Evolutionary conservation across 371 early-diverging fungal genomes (phyloP).

Genomic region (Mortierella polycephala): DNA sequence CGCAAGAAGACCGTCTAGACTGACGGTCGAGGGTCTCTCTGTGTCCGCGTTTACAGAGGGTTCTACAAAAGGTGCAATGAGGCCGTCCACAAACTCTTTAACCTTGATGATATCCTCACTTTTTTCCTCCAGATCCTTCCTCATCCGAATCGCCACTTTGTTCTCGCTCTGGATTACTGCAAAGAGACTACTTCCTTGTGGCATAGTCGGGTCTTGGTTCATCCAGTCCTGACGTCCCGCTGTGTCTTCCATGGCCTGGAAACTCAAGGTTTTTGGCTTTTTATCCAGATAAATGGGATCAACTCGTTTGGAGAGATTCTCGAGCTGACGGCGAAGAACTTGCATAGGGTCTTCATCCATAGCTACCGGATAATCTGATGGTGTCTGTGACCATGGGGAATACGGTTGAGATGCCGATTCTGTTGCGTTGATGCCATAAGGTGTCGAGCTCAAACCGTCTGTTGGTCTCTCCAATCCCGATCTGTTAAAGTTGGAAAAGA

Average conservation of each 20-base stretch:
- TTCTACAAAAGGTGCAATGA: conserved; percentile 23
- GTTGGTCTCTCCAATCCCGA: conserved; percentile 12
- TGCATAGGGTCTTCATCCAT: conserved; percentile 29
- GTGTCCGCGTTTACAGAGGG: conserved; percentile 4
- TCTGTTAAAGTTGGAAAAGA: conserved; percentile 50
- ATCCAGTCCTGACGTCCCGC: conserved; percentile 46
- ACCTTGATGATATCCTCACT: conserved; percentile 25
- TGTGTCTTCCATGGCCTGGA: conserved; percentile 34
- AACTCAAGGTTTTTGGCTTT: conserved; percentile 40
- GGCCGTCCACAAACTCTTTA: conserved; percentile 40
- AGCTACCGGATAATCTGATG: background rate
- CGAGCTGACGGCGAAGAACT: conserved; percentile 40
- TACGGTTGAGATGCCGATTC: background rate
- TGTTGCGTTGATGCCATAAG: background rate
- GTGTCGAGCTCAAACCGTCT: background rate
- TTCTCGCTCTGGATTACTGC: conserved; percentile 40
- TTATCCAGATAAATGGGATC: conserved; percentile 43
- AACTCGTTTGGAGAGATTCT: conserved; percentile 36
- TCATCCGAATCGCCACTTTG: conserved; percentile 49
- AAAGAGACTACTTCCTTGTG: conserved; percentile 31
- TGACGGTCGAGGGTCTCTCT: conserved; percentile 29
- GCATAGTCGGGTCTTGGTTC: conserved; percentile 21
- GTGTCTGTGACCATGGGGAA: background rate
- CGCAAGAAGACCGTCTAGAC: conserved; percentile 37
- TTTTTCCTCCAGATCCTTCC: conserved; percentile 39